Percentiles rank a stretch among this genome's conserved stretches.
These are phyloP conservation scores for Trichosporon coremiiforme DNA, from an alignment of 1,284 basidiomycete genomes.

Conservation along the genomic window DNA sequence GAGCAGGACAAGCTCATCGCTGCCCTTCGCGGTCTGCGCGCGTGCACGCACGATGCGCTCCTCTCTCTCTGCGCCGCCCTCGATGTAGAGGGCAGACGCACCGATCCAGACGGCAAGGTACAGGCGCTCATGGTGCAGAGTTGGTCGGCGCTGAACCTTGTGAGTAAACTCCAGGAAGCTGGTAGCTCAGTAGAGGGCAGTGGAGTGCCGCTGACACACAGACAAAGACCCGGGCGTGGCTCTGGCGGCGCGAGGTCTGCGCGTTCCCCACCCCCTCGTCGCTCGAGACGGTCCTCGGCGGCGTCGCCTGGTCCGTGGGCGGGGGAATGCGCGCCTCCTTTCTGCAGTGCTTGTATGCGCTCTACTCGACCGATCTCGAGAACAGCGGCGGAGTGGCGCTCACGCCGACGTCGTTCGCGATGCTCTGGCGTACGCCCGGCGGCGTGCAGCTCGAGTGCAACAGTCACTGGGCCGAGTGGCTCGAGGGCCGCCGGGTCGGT, in stretches of 20 bases:
- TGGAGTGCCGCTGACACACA: neutral
- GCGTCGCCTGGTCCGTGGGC: constrained; percentile 4
- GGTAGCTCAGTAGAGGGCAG: too few relatives aligned
- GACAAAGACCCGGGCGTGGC: neutral
- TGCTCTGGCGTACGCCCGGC: neutral
- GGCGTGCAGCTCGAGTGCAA: neutral
- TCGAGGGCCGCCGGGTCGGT: neutral
- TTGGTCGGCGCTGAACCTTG: neutral
- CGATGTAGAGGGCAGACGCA: neutral
- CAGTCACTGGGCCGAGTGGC: neutral
- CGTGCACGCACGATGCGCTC: neutral
- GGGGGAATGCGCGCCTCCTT: neutral
- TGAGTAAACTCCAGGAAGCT: neutral
- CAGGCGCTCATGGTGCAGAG: neutral
- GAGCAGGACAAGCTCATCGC: too few relatives aligned
- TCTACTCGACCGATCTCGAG: neutral
- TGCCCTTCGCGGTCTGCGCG: too few relatives aligned
- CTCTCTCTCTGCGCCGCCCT: neutral
- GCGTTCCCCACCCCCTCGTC: neutral
- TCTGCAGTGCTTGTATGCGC: neutral
- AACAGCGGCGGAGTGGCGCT: neutral
- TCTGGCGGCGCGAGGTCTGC: neutral
- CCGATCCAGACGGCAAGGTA: neutral
- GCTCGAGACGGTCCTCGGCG: neutral
- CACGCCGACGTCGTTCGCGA: neutral